Percentiles rank a stretch among this genome's conserved stretches.
These are phyloP conservation scores for Talaromyces sp. DNA, from an alignment of 2,329 filamentous ascomycete species.

Conservation along the genomic window DNA sequence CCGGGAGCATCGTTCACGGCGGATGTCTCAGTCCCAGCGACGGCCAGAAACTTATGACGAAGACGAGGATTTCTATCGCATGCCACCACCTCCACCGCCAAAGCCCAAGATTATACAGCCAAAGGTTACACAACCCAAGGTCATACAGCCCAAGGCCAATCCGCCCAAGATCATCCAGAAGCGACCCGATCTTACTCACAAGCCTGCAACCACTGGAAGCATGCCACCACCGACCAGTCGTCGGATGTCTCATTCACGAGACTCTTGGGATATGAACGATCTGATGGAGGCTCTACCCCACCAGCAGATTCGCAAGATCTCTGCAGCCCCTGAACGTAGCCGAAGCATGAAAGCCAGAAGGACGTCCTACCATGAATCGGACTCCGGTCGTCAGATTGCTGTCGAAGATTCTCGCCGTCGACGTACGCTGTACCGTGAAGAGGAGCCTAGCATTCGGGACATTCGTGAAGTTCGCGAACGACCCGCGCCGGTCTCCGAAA, in stretches of 20 bases:
- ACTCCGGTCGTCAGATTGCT: conserved; percentile 31
- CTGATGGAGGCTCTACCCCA: conserved; percentile 33
- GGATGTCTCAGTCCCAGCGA: conserved; percentile 25
- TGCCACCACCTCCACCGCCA: conserved; percentile 39
- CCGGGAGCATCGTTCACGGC: conserved; percentile 30
- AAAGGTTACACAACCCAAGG: conserved; percentile 11
- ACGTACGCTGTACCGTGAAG: conserved; percentile 32
- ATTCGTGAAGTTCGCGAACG: conserved; percentile 2
- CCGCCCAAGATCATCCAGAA: conserved; percentile 36
- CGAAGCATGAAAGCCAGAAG: conserved; percentile 31
- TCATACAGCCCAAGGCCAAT: conserved; percentile 21
- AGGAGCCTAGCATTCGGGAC: conserved; percentile 12
- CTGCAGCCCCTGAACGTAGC: conserved; percentile 32
- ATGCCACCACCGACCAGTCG: conserved; percentile 26
- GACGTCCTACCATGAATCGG: conserved; percentile 33
- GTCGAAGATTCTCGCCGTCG: conserved; percentile 36
- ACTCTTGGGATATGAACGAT: conserved; percentile 34
- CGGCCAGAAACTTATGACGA: conserved; percentile 23
- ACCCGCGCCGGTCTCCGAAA: conserved; percentile 15
- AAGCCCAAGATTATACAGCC: conserved; percentile 19
- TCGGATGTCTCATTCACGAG: conserved; percentile 27
- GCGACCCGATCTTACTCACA: conserved; percentile 31
- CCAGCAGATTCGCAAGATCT: conserved; percentile 28
- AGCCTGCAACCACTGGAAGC: conserved; percentile 30
- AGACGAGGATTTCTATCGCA: conserved; percentile 42